A percentile compares a stretch with the other conserved stretches of the same genome.
Conservation (phyloP, 2,329 filamentous ascomycete species). For the Xylariaceae sp. region DNA sequence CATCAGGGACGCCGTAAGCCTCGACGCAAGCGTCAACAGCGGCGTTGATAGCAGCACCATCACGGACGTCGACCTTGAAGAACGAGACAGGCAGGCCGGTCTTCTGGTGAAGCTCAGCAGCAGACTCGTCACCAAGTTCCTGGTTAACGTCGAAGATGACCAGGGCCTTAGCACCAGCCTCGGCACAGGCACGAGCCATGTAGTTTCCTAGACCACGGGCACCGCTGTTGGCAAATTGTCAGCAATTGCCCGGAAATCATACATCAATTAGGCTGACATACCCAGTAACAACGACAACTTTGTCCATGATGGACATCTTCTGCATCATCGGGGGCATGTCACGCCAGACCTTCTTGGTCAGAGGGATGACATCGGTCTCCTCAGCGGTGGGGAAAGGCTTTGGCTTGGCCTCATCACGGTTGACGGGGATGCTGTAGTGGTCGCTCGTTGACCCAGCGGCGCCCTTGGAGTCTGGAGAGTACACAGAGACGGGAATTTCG, state of each 20-base stretch:
- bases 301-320: constrained; percentile 65
- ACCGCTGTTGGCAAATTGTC: constrained; percentile 47
- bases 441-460: constrained; percentile 38
- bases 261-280: constrained; percentile 34
- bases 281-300: constrained; percentile 71
- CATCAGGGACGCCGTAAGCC: constrained; percentile 65
- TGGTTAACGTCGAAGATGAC: constrained; percentile 75
- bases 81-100: constrained; percentile 71
- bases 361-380: constrained; percentile 46
- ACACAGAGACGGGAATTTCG: constrained; percentile 54
- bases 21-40: constrained; percentile 64
- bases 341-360: constrained; percentile 51
- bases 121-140: constrained; percentile 66
- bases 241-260: constrained; percentile 4
- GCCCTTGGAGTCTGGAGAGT: constrained; percentile 45
- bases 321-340: constrained; percentile 61
- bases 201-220: constrained; percentile 74
- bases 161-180: constrained; percentile 70
- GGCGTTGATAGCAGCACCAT: constrained; percentile 64
- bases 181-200: constrained; percentile 73
- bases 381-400: constrained; percentile 41
- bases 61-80: constrained; percentile 75
- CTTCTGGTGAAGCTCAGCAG: constrained; percentile 65
- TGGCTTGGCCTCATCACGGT: constrained; percentile 40
- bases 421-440: constrained; percentile 54